Conservation (phyloP, 768 basidiomycete species). For the Trametes villosa region DNA sequence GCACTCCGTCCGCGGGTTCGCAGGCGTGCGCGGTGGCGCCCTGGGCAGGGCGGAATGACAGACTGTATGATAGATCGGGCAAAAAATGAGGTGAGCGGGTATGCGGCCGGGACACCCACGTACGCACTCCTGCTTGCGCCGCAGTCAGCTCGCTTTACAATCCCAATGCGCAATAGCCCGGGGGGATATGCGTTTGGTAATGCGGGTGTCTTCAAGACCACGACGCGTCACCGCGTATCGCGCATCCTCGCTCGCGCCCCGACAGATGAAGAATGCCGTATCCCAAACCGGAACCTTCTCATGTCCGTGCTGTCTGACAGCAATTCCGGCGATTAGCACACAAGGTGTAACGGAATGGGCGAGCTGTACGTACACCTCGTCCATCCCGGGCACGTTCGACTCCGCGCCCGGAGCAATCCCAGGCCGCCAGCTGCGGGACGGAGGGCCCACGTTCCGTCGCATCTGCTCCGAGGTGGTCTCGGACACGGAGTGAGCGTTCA, state of each 20-base stretch:
- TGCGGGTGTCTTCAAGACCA: too few relatives aligned
- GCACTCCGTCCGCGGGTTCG: too few relatives aligned
- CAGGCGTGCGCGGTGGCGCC: background rate
- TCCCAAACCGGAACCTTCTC: background rate
- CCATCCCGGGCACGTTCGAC: background rate
- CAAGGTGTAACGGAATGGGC: background rate
- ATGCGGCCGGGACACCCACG: too few relatives aligned
- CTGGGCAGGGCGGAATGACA: background rate
- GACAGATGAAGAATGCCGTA: background rate
- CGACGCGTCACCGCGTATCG: too few relatives aligned
- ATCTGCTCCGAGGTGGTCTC: too few relatives aligned
- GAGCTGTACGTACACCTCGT: background rate
- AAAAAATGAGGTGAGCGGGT: too few relatives aligned
- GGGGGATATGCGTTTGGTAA: too few relatives aligned
- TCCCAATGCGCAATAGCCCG: too few relatives aligned
- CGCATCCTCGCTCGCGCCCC: background rate
- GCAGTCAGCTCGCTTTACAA: too few relatives aligned
- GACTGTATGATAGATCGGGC: too few relatives aligned
- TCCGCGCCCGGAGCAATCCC: background rate
- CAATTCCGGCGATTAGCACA: background rate
- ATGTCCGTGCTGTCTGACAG: conserved; percentile 1
- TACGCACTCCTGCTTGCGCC: too few relatives aligned
- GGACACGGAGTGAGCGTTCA: too few relatives aligned
- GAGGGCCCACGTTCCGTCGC: background rate
- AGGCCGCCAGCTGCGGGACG: background rate